Conservation (phyloP, 2,329 filamentous ascomycete genomes). For the Colletotrichum liaoningense region DNA sequence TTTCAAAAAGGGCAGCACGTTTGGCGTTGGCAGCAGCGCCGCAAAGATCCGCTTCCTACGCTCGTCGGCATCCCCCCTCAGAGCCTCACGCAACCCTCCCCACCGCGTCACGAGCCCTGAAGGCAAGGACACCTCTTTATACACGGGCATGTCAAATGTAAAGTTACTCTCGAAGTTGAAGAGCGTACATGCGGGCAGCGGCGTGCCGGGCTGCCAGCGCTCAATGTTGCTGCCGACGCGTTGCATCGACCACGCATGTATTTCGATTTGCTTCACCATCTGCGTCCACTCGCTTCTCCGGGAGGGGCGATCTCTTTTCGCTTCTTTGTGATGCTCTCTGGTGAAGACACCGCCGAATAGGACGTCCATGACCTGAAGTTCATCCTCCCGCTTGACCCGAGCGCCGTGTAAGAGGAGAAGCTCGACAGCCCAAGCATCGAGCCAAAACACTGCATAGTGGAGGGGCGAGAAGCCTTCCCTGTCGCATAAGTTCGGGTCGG, state of each 20-base stretch:
- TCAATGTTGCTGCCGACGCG: background rate
- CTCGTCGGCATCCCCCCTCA: background rate
- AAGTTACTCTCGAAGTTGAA: background rate
- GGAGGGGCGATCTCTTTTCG: too few species aligned
- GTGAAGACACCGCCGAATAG: background rate
- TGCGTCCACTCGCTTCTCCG: background rate
- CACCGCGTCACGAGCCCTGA: background rate
- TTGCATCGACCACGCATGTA: background rate
- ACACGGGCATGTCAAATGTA: too few species aligned
- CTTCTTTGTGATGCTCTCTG: background rate
- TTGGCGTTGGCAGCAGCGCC: background rate
- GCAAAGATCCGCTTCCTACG: background rate
- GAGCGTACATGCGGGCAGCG: background rate
- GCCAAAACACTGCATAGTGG: conserved; percentile 26
- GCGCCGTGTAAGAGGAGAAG: conserved; percentile 19
- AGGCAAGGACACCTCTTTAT: background rate
- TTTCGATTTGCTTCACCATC: background rate
- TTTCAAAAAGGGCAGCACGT: background rate
- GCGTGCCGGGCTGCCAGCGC: background rate
- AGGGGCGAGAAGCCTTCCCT: conserved; percentile 19
- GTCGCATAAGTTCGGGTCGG: conserved; percentile 20
- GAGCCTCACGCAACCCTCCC: background rate
- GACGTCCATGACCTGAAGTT: background rate
- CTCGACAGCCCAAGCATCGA: background rate
- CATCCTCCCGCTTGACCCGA: background rate